Conservation (phyloP, 345 rosid species). For the Brassica carinata region DNA sequence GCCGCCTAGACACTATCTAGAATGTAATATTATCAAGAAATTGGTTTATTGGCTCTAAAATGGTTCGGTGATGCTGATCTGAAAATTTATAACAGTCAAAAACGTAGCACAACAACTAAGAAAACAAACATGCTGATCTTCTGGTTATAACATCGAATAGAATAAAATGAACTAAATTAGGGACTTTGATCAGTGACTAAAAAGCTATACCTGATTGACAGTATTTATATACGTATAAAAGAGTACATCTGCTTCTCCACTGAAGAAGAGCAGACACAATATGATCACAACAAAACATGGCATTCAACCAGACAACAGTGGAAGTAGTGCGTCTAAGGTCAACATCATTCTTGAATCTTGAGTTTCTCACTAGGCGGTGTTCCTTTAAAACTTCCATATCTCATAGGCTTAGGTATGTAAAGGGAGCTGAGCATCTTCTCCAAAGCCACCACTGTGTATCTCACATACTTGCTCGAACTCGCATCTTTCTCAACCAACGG, state of each 20-base stretch:
- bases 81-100: not conserved
- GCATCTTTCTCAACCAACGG: slow-evolving; percentile 91
- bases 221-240: slow-evolving; percentile 41
- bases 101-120: not conserved
- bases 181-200: slow-evolving; percentile 44
- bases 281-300: slow-evolving; percentile 17
- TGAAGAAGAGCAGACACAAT: slow-evolving; percentile 20
- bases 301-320: slow-evolving; percentile 56
- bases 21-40: not conserved
- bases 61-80: not conserved
- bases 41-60: not conserved
- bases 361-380: slow-evolving; percentile 59
- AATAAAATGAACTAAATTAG: slow-evolving; percentile 23
- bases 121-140: not conserved
- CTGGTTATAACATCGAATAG: not conserved
- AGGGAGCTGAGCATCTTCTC: slow-evolving; percentile 83
- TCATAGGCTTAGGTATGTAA: slow-evolving; percentile 73
- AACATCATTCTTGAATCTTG: slow-evolving; percentile 46
- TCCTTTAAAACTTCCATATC: slow-evolving; percentile 89
- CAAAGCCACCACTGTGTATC: slow-evolving; percentile 78
- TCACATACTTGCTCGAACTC: slow-evolving; percentile 83
- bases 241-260: slow-evolving; percentile 32
- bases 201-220: slow-evolving; percentile 46
- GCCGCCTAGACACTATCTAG: too few relatives aligned
- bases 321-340: slow-evolving; percentile 82